Evolutionary conservation across 805 yeast species (phyloP).

Genomic region (Sugiyamaella floridensis): DNA sequence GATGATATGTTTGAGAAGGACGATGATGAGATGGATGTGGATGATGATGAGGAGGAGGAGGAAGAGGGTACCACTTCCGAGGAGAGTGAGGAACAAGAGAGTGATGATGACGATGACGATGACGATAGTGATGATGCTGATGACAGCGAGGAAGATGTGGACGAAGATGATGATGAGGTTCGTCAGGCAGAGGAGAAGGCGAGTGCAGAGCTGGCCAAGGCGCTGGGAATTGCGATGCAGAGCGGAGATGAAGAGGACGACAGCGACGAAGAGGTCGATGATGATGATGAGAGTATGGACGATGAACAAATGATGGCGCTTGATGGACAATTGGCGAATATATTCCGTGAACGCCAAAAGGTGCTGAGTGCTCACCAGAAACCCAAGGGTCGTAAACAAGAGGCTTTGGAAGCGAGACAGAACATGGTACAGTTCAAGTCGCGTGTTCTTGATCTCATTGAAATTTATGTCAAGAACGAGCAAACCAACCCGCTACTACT

Average conservation of each 20-base stretch:
- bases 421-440: constrained; percentile 72
- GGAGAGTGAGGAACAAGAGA: constrained; percentile 30
- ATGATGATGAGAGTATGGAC: constrained; percentile 79
- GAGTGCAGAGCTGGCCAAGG: constrained; percentile 30
- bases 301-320: constrained; percentile 96
- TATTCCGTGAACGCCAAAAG: constrained; percentile 75
- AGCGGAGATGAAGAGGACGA: constrained; percentile 21
- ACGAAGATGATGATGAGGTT: constrained; percentile 32
- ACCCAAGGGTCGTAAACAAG: constrained; percentile 40
- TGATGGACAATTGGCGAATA: constrained; percentile 74
- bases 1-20: constrained; percentile 63
- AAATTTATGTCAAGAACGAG: constrained; percentile 46
- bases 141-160: constrained; percentile 32
- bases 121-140: constrained; percentile 35
- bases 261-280: constrained; percentile 45
- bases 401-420: constrained; percentile 71
- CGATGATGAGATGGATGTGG: constrained; percentile 43
- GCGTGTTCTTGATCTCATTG: constrained; percentile 71
- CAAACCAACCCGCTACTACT: constrained; percentile 36
- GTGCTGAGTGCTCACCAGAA: constrained; percentile 54
- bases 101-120: constrained; percentile 33
- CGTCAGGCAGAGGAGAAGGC: constrained; percentile 35
- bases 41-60: constrained; percentile 38
- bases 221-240: constrained; percentile 17
- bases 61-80: constrained; percentile 28